Conservation (phyloP, 2,329 filamentous ascomycete species). For the Fusarium sp. region DNA sequence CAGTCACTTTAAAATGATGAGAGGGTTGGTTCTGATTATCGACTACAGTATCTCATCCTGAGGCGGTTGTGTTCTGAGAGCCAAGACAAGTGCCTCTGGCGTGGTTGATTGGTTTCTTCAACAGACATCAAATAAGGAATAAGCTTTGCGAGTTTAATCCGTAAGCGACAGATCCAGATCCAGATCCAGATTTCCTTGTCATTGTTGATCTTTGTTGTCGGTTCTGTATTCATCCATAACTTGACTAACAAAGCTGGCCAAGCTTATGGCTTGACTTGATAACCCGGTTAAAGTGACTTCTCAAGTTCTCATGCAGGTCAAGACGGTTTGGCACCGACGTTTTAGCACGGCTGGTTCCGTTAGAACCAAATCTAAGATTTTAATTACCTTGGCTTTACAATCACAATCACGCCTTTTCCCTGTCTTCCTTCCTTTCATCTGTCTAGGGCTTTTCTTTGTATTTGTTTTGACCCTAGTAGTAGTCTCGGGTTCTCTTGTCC, state of each 20-base stretch:
- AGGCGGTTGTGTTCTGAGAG: too few species aligned
- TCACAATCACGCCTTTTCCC: constrained; percentile 9
- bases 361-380: too few species aligned
- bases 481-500: constrained; percentile 29
- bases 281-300: neutral
- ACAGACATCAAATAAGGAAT: neutral
- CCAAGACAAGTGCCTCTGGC: neutral
- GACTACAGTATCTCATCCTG: too few species aligned
- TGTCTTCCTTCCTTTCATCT: neutral
- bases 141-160: neutral
- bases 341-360: neutral
- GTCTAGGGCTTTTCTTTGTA: neutral
- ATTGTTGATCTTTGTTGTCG: constrained; percentile 3
- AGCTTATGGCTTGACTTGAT: constrained; percentile 9
- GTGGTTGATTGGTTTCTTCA: neutral
- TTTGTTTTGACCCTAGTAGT: constrained; percentile 3
- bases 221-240: neutral
- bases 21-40: too few species aligned
- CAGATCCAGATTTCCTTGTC: neutral
- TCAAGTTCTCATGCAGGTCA: neutral
- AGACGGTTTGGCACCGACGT: neutral
- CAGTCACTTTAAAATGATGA: too few species aligned
- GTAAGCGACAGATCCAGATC: too few species aligned
- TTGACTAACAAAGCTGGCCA: constrained; percentile 21
- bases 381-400: too few species aligned